A percentile compares a stretch with the other conserved stretches of the same genome.
Evolutionary conservation across 768 basidiomycete species (phyloP).

Genomic region (Amyloporia xantha): DNA sequence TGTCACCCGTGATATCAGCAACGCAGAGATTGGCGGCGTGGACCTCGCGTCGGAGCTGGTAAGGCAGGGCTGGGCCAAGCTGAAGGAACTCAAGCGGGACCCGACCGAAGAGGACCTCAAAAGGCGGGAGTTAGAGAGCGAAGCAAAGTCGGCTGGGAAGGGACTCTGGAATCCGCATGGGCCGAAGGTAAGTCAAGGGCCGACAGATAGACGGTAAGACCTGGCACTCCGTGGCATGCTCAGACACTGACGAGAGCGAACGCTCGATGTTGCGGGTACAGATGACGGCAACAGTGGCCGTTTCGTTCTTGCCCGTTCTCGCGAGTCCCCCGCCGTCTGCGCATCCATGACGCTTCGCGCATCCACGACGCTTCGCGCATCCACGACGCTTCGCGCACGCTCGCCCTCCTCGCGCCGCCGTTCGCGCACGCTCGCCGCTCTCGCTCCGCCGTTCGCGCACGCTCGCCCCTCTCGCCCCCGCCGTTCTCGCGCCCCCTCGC

Average conservation of each 20-base stretch:
- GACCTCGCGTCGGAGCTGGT: slow-evolving; percentile 77
- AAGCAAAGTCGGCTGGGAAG: slow-evolving; percentile 66
- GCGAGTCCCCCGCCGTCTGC: no score
- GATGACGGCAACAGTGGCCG: no score
- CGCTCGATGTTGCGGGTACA: no score
- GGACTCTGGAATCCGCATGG: slow-evolving; percentile 87
- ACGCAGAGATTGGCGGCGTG: slow-evolving; percentile 61
- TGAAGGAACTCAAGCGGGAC: slow-evolving; percentile 84
- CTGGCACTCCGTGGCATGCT: not conserved
- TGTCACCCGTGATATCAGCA: slow-evolving; percentile 71
- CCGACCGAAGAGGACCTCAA: slow-evolving; percentile 71
- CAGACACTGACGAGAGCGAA: not conserved
- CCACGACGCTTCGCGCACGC: no score
- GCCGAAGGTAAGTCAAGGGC: slow-evolving; percentile 55
- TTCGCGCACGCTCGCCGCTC: no score
- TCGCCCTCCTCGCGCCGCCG: no score
- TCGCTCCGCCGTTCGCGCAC: no score
- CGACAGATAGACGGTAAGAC: slow-evolving; percentile 74
- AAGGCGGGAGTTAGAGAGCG: slow-evolving; percentile 67
- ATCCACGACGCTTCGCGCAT: no score
- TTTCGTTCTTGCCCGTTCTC: no score
- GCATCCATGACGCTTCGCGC: no score
- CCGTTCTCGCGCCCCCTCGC: no score
- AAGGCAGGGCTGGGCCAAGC: slow-evolving; percentile 85
- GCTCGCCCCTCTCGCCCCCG: no score